Percentiles rank a stretch among this genome's conserved stretches.
Evolutionary conservation across 2,329 filamentous ascomycete genomes (phyloP).

Genomic region (Monilinia polystroma): DNA sequence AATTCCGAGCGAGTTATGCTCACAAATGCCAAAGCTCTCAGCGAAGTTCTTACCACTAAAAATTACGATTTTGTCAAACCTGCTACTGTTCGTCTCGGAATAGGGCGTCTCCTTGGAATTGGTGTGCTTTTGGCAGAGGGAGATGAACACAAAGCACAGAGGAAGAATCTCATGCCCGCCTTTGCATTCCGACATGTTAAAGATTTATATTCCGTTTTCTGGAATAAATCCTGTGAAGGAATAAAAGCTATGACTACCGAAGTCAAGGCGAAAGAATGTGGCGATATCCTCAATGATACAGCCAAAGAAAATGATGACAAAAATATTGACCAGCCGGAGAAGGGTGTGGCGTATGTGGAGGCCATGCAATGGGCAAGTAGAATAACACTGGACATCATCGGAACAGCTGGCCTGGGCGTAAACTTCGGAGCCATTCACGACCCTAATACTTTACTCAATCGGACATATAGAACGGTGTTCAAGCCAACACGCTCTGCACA

Average conservation of each 20-base stretch:
- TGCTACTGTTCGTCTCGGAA: slow-evolving; percentile 49
- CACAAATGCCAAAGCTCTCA: slow-evolving; percentile 62
- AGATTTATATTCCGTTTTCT: slow-evolving; percentile 80
- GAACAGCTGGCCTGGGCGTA: slow-evolving; percentile 66
- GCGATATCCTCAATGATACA: slow-evolving; percentile 41
- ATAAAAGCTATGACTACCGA: slow-evolving; percentile 59
- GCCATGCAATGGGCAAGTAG: slow-evolving; percentile 63
- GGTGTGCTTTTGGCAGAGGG: slow-evolving; percentile 81
- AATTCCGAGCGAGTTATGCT: slow-evolving; percentile 64
- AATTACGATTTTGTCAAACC: slow-evolving; percentile 72
- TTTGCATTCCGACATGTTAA: slow-evolving; percentile 87
- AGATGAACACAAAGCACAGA: slow-evolving; percentile 81
- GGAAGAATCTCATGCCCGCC: slow-evolving; percentile 76
- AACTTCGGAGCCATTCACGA: slow-evolving; percentile 68
- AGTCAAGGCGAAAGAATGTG: slow-evolving; percentile 43
- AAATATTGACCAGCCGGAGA: slow-evolving; percentile 19
- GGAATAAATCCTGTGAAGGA: slow-evolving; percentile 71
- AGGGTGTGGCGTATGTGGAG: slow-evolving; percentile 50
- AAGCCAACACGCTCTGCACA: slow-evolving; percentile 52
- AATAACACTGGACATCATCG: slow-evolving; percentile 73
- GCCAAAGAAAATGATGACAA: slow-evolving; percentile 12
- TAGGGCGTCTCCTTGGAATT: slow-evolving; percentile 65
- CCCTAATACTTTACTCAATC: slow-evolving; percentile 57
- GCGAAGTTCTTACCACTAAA: slow-evolving; percentile 67
- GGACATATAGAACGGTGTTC: slow-evolving; percentile 57